phyloP scores from a whole-genome alignment of 257 asterid species.

The Oldenlandia corymbosa region DNA sequence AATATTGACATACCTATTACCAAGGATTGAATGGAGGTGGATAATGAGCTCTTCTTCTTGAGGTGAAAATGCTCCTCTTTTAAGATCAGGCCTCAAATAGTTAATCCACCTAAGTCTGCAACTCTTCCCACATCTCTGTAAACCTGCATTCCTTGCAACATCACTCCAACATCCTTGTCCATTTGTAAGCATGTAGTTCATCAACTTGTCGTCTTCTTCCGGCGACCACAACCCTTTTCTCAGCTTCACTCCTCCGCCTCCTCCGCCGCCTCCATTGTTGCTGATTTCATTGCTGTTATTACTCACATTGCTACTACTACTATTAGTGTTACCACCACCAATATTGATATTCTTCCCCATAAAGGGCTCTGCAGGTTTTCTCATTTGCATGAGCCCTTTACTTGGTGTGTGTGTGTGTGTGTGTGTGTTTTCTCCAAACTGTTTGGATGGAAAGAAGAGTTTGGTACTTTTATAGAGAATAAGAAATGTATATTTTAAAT shows the following conservation, averaged over 20 bases:
- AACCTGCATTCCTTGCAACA: constrained; percentile 54
- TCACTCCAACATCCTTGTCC: constrained; percentile 69
- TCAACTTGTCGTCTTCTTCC: constrained; percentile 48
- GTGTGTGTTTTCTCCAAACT: constrained; percentile 33
- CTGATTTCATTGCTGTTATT: background rate
- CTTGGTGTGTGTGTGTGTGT: no score
- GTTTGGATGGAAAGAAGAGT: constrained; percentile 47
- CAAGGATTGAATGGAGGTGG: constrained; percentile 58
- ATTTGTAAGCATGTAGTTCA: constrained; percentile 48
- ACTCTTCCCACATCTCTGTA: constrained; percentile 56
- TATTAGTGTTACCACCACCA: background rate
- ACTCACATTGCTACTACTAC: background rate
- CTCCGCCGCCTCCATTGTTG: background rate
- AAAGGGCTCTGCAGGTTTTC: constrained; percentile 44
- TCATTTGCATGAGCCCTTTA: constrained; percentile 28
- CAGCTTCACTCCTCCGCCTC: constrained; percentile 22
- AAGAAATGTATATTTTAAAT: no score
- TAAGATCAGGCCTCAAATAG: constrained; percentile 55
- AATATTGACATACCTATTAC: constrained; percentile 37
- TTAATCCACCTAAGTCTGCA: constrained; percentile 60
- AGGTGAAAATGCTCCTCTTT: constrained; percentile 53
- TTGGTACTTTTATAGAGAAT: constrained; percentile 32
- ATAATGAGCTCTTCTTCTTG: constrained; percentile 56
- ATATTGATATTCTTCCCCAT: constrained; percentile 7
- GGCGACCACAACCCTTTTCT: constrained; percentile 66